Evolutionary conservation across 176 grass and related monocot species (phyloP).

Genomic region (Zoysia japonica): DNA sequence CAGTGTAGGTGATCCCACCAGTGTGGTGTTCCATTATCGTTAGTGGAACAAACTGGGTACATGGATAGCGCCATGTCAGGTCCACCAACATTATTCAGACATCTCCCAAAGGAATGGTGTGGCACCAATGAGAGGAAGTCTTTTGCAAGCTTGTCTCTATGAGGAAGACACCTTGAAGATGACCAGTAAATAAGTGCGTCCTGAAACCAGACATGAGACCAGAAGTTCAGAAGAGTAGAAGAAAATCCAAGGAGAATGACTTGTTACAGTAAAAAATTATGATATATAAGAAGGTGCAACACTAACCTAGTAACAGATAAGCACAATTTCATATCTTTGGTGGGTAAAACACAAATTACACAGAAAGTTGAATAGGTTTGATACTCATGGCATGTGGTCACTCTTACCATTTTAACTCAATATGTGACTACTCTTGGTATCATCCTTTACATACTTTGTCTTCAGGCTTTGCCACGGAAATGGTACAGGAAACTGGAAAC

Average conservation of each 20-base stretch:
- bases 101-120: constrained; percentile 87
- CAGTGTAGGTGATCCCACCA: constrained; percentile 96
- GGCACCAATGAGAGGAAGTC: constrained; percentile 63
- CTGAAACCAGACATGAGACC: constrained; percentile 47
- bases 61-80: constrained; percentile 67
- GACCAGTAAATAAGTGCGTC: constrained; percentile 93
- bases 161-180: constrained; percentile 81
- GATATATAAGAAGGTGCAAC: neutral
- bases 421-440: constrained; percentile 7
- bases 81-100: constrained; percentile 88
- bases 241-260: neutral
- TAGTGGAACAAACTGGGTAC: constrained; percentile 69
- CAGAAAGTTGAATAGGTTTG: neutral
- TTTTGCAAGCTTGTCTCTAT: constrained; percentile 67
- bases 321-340: constrained; percentile 23
- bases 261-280: neutral
- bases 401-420: neutral
- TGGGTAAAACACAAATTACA: constrained; percentile 12
- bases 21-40: constrained; percentile 41
- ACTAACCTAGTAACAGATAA: neutral
- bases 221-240: constrained; percentile 35
- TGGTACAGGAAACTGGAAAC: neutral
- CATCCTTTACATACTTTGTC: constrained; percentile 1
- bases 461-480: constrained; percentile 7
- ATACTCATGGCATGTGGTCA: neutral